phyloP scores from a whole-genome alignment of 768 basidiomycete genomes.

The Lactarius evosmus region DNA sequence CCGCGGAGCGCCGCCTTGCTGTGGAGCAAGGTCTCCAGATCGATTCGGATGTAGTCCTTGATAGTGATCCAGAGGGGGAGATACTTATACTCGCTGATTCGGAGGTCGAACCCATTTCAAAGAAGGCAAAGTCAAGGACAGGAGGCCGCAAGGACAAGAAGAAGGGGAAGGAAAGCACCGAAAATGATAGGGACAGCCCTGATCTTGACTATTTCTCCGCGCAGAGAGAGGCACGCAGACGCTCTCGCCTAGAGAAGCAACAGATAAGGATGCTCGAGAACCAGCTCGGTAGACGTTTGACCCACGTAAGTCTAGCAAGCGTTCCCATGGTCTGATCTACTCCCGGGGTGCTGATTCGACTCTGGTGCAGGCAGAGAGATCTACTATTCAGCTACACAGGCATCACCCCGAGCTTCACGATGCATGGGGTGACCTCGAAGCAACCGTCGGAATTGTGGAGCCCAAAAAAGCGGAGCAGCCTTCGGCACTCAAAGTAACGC shows the following conservation, averaged over 20 bases:
- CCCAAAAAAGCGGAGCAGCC: conserved; percentile 80
- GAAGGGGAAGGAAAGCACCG: conserved; percentile 28
- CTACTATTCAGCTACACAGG: conserved; percentile 55
- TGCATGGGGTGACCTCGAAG: conserved; percentile 86
- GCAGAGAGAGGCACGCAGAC: conserved; percentile 17
- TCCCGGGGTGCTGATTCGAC: conserved; percentile 17
- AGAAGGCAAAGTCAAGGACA: conserved; percentile 37
- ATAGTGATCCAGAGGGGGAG: conserved; percentile 10
- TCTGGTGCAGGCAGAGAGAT: conserved; percentile 61
- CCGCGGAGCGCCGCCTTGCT: conserved; percentile 52
- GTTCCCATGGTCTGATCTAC: not conserved
- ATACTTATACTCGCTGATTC: not conserved
- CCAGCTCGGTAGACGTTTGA: conserved; percentile 71
- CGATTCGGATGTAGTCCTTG: conserved; percentile 30
- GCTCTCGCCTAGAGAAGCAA: conserved; percentile 25
- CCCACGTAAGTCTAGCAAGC: conserved; percentile 47
- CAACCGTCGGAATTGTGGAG: conserved; percentile 52
- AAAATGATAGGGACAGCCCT: conserved; percentile 16
- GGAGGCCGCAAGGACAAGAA: conserved; percentile 37
- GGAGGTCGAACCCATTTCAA: conserved; percentile 14
- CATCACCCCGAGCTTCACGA: conserved; percentile 78
- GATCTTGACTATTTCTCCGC: conserved; percentile 13
- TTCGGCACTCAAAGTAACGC: conserved; percentile 70
- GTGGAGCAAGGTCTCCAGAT: conserved; percentile 26
- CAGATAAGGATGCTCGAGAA: conserved; percentile 38